These are phyloP conservation scores for Acer campestre DNA, from an alignment of 345 rosid species.

Conservation along the genomic window DNA sequence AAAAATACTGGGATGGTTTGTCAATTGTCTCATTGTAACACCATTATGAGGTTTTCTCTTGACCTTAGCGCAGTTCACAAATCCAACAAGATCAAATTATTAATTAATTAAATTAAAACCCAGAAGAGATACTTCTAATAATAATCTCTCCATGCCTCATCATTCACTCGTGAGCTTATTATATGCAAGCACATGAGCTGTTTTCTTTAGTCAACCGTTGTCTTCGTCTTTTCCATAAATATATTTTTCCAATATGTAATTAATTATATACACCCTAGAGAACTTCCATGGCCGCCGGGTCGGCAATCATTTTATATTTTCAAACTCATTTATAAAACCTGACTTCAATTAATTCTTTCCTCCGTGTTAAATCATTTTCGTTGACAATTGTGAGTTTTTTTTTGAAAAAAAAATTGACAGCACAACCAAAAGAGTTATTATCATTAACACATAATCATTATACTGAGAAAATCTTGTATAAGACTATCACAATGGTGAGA, in stretches of 20 bases:
- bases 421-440: neutral
- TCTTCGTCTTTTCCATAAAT: slow-evolving; percentile 17
- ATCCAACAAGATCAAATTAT: slow-evolving; percentile 36
- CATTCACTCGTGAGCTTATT: slow-evolving; percentile 52
- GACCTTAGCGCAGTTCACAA: slow-evolving; percentile 47
- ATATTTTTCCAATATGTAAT: slow-evolving; percentile 14
- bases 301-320: neutral
- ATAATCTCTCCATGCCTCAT: slow-evolving; percentile 27
- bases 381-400: neutral
- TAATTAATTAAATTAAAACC: slow-evolving; percentile 24
- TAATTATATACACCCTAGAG: neutral
- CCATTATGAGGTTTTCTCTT: slow-evolving; percentile 40
- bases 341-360: neutral
- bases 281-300: slow-evolving; percentile 4
- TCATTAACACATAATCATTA: no score
- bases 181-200: slow-evolving; percentile 61
- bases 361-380: neutral
- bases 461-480: no score
- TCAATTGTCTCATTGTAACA: slow-evolving; percentile 35
- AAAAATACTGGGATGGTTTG: slow-evolving; percentile 9
- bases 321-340: neutral
- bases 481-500: no score
- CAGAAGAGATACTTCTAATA: slow-evolving; percentile 17
- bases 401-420: neutral
- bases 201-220: slow-evolving; percentile 44